Base-by-base conservation (phyloP, 192 early-diverging fungal genomes). In the Ambispora gerdemannii region DNA sequence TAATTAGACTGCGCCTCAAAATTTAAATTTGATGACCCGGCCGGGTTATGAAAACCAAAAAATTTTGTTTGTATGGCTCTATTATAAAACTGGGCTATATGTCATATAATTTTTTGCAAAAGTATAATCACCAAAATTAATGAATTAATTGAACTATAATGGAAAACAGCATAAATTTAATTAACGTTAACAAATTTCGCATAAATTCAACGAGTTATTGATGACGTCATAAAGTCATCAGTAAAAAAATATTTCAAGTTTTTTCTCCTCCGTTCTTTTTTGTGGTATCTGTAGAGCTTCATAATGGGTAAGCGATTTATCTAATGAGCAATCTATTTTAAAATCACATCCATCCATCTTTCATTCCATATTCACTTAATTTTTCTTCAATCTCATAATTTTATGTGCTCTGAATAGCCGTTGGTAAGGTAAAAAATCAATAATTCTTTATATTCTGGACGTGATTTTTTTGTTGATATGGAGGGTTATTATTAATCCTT, bases 321-420 rank as follows among this genome's bases (percentile, higher is more conserved):
- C n/a, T n/a, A n/a, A n/a, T n/a, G n/a, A 43, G 38, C 6, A 10
- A 43, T 43, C 38, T 10, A 43, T 43, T 43, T 43, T 43, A 15
- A 43, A 43, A 10, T 43, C 15, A n/a, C 38, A 15, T 43, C 38
- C 38, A 43, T 43, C 38, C 38, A 43, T 10, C 38, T 15, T 43
- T 43, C 38, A 43, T 43, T 43, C 7, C 38, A 10, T 15, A 10
- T 43, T 43, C 15, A 10, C 15, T 43, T 43, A 43, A 10, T 6
- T 43, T 43, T 43, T 6, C 38, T 10, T 10, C 38, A 10, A 10
- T 15, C 38, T 43, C 38, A 43, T 43, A 43, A 43, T 10, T 43
- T n/a, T n/a, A n/a, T n/a, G n/a, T n/a, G n/a, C n/a, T 50, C 36
- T 49, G 33, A 24, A 19, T 58, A 69, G 67, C 67, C 67, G 67